Conservation (phyloP, 1,139 yeast genomes). For the Magnusiomyces fungicola region DNA sequence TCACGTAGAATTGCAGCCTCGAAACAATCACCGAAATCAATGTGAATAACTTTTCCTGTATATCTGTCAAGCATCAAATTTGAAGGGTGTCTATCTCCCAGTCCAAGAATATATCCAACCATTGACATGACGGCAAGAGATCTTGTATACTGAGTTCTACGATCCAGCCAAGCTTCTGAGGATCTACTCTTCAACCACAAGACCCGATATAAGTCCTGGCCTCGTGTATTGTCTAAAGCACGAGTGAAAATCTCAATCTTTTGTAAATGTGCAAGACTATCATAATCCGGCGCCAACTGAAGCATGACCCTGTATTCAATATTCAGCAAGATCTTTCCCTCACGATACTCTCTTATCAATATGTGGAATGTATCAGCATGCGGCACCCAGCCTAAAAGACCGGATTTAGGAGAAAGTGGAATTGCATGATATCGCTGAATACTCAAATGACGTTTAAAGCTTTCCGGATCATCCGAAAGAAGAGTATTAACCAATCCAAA, state of each 20-base stretch:
- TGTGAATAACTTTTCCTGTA: slow-evolving; percentile 93
- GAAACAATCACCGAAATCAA: slow-evolving; percentile 98
- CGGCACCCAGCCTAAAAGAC: slow-evolving; percentile 94
- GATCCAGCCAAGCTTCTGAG: slow-evolving; percentile 95
- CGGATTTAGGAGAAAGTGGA: slow-evolving; percentile 96
- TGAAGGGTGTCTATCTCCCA: slow-evolving; percentile 97
- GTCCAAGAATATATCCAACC: slow-evolving; percentile 93
- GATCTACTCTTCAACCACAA: slow-evolving; percentile 94
- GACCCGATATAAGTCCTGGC: slow-evolving; percentile 92
- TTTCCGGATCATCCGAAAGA: slow-evolving; percentile 83
- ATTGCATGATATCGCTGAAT: slow-evolving; percentile 89
- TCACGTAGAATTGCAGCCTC: slow-evolving; percentile 96
- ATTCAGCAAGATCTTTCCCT: slow-evolving; percentile 79
- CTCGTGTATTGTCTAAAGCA: slow-evolving; percentile 91
- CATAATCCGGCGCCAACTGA: slow-evolving; percentile 98
- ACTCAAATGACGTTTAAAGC: slow-evolving; percentile 91
- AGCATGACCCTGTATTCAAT: slow-evolving; percentile 94
- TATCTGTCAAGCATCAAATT: slow-evolving; percentile 90
- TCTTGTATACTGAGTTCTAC: slow-evolving; percentile 92
- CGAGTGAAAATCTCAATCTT: slow-evolving; percentile 96
- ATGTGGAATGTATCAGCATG: slow-evolving; percentile 96
- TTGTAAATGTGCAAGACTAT: slow-evolving; percentile 75
- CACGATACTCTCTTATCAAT: slow-evolving; percentile 85
- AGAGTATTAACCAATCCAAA: slow-evolving; percentile 92
- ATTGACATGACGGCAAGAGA: slow-evolving; percentile 97